Evolutionary conservation across 73 alveolate genomes (phyloP), one percentile per base, ranked within the genome.

Genomic region (Effrenium voratum): DNA sequence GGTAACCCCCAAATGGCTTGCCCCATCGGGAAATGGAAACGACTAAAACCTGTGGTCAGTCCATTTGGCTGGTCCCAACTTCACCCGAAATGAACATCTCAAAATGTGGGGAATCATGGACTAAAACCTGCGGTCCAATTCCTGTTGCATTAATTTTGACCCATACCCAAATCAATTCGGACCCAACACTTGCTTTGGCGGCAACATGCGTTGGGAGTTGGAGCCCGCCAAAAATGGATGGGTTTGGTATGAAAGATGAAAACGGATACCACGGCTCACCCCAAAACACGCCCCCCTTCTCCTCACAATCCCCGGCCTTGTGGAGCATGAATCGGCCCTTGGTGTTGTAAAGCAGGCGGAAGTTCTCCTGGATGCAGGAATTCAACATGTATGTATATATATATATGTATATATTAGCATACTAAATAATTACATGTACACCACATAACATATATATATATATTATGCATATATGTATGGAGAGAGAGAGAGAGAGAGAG

Each of bases 281-380:
- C 43, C 77, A 8, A 5, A 15, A 30, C 22, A 15, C 79, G 40
- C 19, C 8, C 63, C 63, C 79, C 79, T 28, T 66, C 1, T 5
- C 41, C 40, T 66, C 41, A 13, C 30, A 24, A 34, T 46, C 28
- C 92, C 73, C n/a, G 16, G 59, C 94, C 80, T 85, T 99, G 99
- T 97, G 99, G 57, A 99, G 99, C 87, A 98, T 93, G 99, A 99
- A 99, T 96, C 99, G 99, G 85, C 99, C 99, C 99, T 99, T 99
- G 97, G 99, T 99, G 99, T 99, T 99, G 99, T 99, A 99, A 83
- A 99, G 99, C 94, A 99, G 99, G 99, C 99, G 99, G 99, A 99
- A 99, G 99, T 93, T 96, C 98, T 99, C 99, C 79, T 47, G 59
- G 19, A 52, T 52, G 63, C n/a, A n/a, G n/a, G n/a, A n/a, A n/a